Evolutionary conservation across 108 stramenopile genomes (phyloP).

Genomic region (Aurantiochytrium sp.): DNA sequence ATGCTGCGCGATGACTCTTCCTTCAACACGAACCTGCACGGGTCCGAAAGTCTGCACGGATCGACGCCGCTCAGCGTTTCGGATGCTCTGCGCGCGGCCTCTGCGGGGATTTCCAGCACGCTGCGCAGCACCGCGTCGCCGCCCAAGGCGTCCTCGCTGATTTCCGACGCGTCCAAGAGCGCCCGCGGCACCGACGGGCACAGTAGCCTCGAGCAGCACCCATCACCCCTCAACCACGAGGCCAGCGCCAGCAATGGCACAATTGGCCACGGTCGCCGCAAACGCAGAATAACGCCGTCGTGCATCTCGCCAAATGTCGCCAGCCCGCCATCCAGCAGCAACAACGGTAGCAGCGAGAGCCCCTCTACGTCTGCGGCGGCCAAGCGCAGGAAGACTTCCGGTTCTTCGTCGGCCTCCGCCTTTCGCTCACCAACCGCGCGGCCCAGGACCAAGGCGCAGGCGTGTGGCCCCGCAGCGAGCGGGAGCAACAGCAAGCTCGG

Average conservation of each 20-base stretch:
- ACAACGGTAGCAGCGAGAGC: not conserved
- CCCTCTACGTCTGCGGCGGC: not conserved
- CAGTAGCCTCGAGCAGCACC: too few relatives aligned
- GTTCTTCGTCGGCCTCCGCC: not conserved
- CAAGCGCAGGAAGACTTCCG: not conserved
- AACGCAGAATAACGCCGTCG: not conserved
- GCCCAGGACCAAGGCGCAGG: not conserved
- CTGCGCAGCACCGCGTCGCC: not conserved
- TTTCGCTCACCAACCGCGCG: not conserved
- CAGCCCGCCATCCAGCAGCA: too few relatives aligned
- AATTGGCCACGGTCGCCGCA: not conserved
- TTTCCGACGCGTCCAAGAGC: not conserved
- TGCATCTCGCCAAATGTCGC: not conserved
- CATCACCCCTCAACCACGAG: too few relatives aligned
- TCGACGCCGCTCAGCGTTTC: not conserved
- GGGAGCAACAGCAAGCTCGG: not conserved
- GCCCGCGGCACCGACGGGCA: not conserved
- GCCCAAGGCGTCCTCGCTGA: not conserved
- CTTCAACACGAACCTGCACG: not conserved
- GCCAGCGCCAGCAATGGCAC: not conserved
- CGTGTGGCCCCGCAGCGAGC: not conserved
- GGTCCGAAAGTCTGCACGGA: not conserved
- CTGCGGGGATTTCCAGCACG: not conserved
- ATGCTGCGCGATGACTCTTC: not conserved
- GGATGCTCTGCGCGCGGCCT: not conserved